phyloP scores from a whole-genome alignment of 1,284 basidiomycete species.

The Malassezia equina region DNA sequence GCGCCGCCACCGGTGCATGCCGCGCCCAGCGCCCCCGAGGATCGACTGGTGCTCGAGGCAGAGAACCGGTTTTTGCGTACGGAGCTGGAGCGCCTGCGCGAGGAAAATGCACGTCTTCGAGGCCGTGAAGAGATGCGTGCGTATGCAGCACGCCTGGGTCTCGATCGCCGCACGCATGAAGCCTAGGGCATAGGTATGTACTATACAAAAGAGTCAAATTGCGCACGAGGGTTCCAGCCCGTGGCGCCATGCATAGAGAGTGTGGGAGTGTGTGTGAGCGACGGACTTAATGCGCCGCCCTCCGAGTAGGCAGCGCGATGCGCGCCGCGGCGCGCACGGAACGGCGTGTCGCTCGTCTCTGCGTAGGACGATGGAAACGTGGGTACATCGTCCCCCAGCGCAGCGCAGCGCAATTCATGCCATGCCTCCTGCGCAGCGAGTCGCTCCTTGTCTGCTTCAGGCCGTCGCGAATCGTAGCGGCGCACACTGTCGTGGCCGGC shows the following conservation, averaged over 20 bases:
- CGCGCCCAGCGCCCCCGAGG: slow-evolving; percentile 11
- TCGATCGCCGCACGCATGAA: neutral
- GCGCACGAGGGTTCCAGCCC: neutral
- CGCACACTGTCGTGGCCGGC: neutral
- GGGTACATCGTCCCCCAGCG: neutral
- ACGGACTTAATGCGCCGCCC: neutral
- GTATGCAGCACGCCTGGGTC: slow-evolving; percentile 13
- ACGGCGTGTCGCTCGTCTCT: neutral
- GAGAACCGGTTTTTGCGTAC: slow-evolving; percentile 31
- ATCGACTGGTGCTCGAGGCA: slow-evolving; percentile 25
- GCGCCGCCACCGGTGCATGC: slow-evolving; percentile 5
- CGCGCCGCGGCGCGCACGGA: neutral
- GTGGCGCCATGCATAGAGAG: neutral
- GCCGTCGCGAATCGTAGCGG: neutral
- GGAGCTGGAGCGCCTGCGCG: slow-evolving; percentile 30
- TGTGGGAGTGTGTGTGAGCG: neutral
- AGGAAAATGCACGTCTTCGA: slow-evolving; percentile 33
- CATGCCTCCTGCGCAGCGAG: slow-evolving; percentile 7
- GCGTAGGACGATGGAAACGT: neutral
- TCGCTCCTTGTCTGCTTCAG: slow-evolving; percentile 1
- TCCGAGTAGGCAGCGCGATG: slow-evolving; percentile 7
- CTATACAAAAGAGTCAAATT: neutral
- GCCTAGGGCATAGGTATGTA: neutral
- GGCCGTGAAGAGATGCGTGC: slow-evolving; percentile 25
- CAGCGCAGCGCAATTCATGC: slow-evolving; percentile 5